phyloP scores from a whole-genome alignment of 2,329 filamentous ascomycete species.

The Stachybotrys chlorohalonatus region DNA sequence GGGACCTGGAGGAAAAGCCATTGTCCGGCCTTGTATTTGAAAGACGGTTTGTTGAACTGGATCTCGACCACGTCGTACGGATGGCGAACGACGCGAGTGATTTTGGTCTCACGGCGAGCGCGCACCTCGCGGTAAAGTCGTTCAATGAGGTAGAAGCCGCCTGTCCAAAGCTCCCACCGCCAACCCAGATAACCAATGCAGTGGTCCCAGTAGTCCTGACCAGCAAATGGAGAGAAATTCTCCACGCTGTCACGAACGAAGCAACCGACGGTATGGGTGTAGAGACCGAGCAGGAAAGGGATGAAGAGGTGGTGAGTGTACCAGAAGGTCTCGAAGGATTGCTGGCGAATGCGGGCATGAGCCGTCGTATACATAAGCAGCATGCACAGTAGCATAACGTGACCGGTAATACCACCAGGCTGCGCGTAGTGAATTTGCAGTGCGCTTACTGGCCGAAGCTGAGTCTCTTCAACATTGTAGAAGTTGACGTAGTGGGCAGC shows the following conservation, averaged over 20 bases:
- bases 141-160: conserved; percentile 77
- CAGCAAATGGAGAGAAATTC: conserved; percentile 76
- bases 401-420: conserved; percentile 85
- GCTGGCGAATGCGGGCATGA: conserved; percentile 86
- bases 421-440: conserved; percentile 87
- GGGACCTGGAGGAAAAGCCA: conserved; percentile 97
- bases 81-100: conserved; percentile 89
- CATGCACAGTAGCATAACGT: conserved; percentile 99
- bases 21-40: conserved; percentile 97
- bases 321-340: conserved; percentile 98
- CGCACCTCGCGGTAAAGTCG: conserved; percentile 87
- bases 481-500: conserved; percentile 93
- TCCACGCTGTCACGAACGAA: conserved; percentile 78
- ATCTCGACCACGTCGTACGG: conserved; percentile 97
- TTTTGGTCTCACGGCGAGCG: conserved; percentile 73
- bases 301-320: conserved; percentile 99
- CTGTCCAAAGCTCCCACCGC: conserved; percentile 90
- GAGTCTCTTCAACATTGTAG: conserved; percentile 82
- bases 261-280: conserved; percentile 92
- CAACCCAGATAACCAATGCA: conserved; percentile 94
- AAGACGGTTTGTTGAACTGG: conserved; percentile 90
- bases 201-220: conserved; percentile 75
- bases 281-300: conserved; percentile 85
- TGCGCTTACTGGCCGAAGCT: conserved; percentile 72
- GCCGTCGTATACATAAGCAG: conserved; percentile 95